Evolutionary conservation across 495 filamentous ascomycete genomes (phyloP), one percentile per base, ranked within the genome.

Genomic region (Arthonia radiata): DNA sequence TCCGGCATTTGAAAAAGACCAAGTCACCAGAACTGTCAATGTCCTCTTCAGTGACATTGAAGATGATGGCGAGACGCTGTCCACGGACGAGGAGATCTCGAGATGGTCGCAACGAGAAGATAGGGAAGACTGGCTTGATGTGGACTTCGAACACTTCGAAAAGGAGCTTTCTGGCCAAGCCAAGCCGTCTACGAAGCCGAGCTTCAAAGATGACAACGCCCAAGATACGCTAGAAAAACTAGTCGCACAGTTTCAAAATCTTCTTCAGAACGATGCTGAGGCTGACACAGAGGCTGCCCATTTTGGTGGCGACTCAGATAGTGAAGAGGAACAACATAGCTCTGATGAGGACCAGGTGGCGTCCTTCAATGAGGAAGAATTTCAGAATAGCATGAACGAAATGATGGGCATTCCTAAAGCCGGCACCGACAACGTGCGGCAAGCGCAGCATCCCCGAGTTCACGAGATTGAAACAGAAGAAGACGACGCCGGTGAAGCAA

Each of bases 51-150:
- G 75, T 17, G 78, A 89, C 38, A 34, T 90, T 11, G 59, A 57
- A 5, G 51, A 46, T n/a, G 64, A 57, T 3, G 61, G 66, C 25
- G 54, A 61, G 15, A 33, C 38, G 4, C 51, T 92, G 0, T 83
- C 83, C 4, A 61, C 59, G 0, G 62, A 90, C 39, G 49, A 57
- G 9, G 79, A 89, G 24, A 76, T 94, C 11, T 44, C 46, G 16
- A 33, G 29, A 0, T 93, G 86, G 86, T 56, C 56, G 4, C 44
- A 49, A 13, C 46, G 40, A 17, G 65, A 77, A 17, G 89, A 97
- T 32, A 61, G 74, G 36, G 89, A 94, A 33, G 56, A 57, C n/a
- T 97, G 86, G 86, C 52, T 97, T 32, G 72, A 94, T 41, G 82
- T 97, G 29, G 68, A 79, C 36, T 93, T 76, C 39, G 57, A 71